Evolutionary conservation across 1,139 yeast genomes (phyloP).

Genomic region (Saccharomyces hybrid): DNA sequence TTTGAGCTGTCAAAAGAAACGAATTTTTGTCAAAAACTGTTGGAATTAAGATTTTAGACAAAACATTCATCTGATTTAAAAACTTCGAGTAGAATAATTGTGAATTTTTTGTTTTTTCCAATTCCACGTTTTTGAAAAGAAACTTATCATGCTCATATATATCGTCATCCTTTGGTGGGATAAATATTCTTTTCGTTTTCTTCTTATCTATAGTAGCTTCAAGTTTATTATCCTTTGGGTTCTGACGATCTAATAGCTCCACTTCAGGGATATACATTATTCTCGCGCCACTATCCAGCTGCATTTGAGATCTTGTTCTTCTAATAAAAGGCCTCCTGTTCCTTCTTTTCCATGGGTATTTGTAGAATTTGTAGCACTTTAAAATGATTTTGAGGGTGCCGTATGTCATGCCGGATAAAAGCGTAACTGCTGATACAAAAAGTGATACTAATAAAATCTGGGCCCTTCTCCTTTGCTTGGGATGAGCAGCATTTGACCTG

Average conservation of each 20-base stretch:
- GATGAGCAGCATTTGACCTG: constrained; percentile 16
- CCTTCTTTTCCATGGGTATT: constrained; percentile 4
- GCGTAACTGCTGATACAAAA: constrained; percentile 9
- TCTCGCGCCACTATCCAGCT: constrained; percentile 48
- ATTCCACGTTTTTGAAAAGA: constrained; percentile 34
- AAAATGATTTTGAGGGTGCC: constrained; percentile 3
- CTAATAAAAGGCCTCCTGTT: constrained; percentile 12
- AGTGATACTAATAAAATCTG: constrained; percentile 17
- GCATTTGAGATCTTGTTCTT: constrained; percentile 27
- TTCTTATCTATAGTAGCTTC: constrained; percentile 23
- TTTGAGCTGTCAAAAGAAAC: constrained; percentile 58
- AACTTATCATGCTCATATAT: constrained; percentile 36
- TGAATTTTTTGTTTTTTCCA: constrained; percentile 28
- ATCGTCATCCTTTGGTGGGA: constrained; percentile 36
- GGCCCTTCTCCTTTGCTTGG: constrained; percentile 21
- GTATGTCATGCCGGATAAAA: constrained; percentile 9
- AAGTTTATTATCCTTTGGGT: constrained; percentile 2
- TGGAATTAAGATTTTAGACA: constrained; percentile 81
- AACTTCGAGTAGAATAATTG: constrained; percentile 56
- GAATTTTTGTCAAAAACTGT: constrained; percentile 62
- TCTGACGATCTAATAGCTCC: constrained; percentile 6
- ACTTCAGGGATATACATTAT: constrained; percentile 45
- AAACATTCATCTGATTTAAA: constrained; percentile 62
- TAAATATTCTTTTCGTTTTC: constrained; percentile 31
- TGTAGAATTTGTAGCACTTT: constrained; percentile 3